Evolutionary conservation across 768 basidiomycete genomes (phyloP).

Genomic region (Lentinus tigrinus): DNA sequence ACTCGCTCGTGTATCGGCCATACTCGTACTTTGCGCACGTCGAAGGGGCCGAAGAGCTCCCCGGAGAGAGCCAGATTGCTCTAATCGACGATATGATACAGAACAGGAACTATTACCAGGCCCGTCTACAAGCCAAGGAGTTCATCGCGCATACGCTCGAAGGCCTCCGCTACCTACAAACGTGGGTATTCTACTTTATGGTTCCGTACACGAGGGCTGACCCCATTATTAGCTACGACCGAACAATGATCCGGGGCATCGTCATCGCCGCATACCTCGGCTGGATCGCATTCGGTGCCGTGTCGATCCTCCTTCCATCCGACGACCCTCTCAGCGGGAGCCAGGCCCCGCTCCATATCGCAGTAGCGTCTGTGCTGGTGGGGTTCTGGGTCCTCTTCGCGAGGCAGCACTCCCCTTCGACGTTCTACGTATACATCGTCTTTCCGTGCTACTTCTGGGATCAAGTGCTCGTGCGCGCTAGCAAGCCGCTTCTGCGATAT

Average conservation of each 20-base stretch:
- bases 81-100: conserved; percentile 48
- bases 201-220: conserved; percentile 1
- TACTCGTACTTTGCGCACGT: conserved; percentile 47
- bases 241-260: conserved; percentile 64
- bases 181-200: conserved; percentile 31
- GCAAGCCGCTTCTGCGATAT: conserved; percentile 1
- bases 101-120: conserved; percentile 43
- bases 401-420: conserved; percentile 65
- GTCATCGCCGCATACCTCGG: conserved; percentile 73
- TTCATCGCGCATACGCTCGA: conserved; percentile 54
- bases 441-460: conserved; percentile 83
- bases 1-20: conserved; percentile 62
- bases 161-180: conserved; percentile 79
- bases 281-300: conserved; percentile 70
- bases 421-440: conserved; percentile 71
- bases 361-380: conserved; percentile 30
- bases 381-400: conserved; percentile 51
- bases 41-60: conserved; percentile 23
- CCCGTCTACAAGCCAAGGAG: conserved; percentile 45
- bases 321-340: conserved; percentile 16
- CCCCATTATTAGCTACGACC: conserved; percentile 57
- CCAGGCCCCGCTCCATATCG: conserved; percentile 19
- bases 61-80: conserved; percentile 36
- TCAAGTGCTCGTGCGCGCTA: conserved; percentile 35
- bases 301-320: conserved; percentile 51